These are phyloP conservation scores for Scytalidium lignicola DNA, from an alignment of 2,329 filamentous ascomycete species.

Conservation along the genomic window DNA sequence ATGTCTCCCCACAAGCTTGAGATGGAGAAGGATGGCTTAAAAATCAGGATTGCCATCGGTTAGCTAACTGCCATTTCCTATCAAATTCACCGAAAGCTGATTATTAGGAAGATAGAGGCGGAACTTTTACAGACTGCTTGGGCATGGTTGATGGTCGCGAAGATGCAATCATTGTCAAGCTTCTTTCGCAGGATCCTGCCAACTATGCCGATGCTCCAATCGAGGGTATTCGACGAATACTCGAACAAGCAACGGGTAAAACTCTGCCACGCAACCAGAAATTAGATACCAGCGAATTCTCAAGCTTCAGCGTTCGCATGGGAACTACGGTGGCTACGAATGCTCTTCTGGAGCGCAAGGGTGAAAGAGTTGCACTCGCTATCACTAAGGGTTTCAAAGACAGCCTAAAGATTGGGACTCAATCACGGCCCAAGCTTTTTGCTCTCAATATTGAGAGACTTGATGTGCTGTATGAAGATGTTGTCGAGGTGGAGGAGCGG, in stretches of 20 bases:
- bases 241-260: conserved; percentile 52
- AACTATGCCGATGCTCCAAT: conserved; percentile 64
- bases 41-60: no score
- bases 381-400: conserved; percentile 69
- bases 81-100: no score
- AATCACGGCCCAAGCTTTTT: conserved; percentile 66
- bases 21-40: no score
- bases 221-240: conserved; percentile 61
- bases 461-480: conserved; percentile 60
- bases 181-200: conserved; percentile 65
- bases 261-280: conserved; percentile 56
- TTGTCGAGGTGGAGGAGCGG: conserved; percentile 66
- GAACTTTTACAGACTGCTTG: conserved; percentile 71
- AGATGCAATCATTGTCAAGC: conserved; percentile 66
- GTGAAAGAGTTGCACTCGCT: conserved; percentile 63
- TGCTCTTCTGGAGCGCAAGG: conserved; percentile 63
- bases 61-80: no score
- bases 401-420: conserved; percentile 65
- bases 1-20: no score
- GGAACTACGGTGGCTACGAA: conserved; percentile 76
- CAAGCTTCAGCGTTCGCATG: conserved; percentile 53
- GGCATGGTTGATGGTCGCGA: conserved; percentile 51
- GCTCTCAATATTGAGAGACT: conserved; percentile 63
- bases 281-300: conserved; percentile 60
- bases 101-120: conserved; percentile 43